phyloP scores from a whole-genome alignment of 805 yeast genomes.

The Kuraishia ogatae region DNA sequence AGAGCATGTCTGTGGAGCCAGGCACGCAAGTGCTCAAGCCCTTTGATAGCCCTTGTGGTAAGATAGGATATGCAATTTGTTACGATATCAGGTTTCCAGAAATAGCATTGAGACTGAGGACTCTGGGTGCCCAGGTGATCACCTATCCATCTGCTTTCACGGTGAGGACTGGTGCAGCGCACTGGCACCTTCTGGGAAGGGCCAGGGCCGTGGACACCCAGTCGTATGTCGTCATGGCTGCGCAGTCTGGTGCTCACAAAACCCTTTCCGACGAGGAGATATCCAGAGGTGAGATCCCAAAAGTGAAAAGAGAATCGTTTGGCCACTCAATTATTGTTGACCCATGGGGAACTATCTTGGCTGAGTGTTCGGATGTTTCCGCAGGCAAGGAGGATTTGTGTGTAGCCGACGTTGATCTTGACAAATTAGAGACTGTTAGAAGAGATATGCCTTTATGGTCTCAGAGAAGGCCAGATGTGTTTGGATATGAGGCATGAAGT shows the following conservation, averaged over 20 bases:
- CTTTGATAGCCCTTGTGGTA: conserved; percentile 50
- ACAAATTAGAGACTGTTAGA: conserved; percentile 40
- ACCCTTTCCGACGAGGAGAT: conserved; percentile 31
- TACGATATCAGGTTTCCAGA: conserved; percentile 89
- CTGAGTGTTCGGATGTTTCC: conserved; percentile 40
- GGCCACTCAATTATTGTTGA: conserved; percentile 86
- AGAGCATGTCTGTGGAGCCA: conserved; percentile 73
- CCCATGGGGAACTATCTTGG: conserved; percentile 82
- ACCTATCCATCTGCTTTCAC: conserved; percentile 93
- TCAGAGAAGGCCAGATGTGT: conserved; percentile 61
- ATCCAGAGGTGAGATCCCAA: conserved; percentile 16
- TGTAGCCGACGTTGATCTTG: conserved; percentile 60
- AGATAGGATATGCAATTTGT: conserved; percentile 68
- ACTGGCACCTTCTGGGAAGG: conserved; percentile 74
- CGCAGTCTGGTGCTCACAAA: conserved; percentile 75
- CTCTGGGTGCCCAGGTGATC: conserved; percentile 66
- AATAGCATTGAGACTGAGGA: conserved; percentile 52
- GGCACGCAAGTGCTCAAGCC: conserved; percentile 51
- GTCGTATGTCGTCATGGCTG: conserved; percentile 80
- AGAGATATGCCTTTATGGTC: conserved; percentile 67
- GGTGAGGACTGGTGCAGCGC: conserved; percentile 82
- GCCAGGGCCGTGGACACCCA: conserved; percentile 89
- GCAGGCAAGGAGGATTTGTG: conserved; percentile 30
- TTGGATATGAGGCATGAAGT: conserved; percentile 29
- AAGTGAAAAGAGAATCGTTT: conserved; percentile 56